These are phyloP conservation scores for Wickerhamomyces xylosicus DNA, from an alignment of 805 yeast genomes.

Conservation along the genomic window DNA sequence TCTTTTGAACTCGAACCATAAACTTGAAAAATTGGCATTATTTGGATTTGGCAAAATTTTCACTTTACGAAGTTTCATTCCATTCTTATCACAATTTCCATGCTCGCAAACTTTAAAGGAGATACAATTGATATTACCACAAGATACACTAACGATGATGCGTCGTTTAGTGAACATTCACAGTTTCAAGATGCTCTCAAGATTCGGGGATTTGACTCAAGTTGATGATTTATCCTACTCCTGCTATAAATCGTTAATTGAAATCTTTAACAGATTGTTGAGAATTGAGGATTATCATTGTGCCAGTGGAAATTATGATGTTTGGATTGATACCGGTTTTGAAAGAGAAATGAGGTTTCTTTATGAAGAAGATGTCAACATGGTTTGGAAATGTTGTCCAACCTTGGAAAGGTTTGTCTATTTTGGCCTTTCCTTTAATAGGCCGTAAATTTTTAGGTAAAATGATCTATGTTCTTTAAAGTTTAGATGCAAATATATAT, in stretches of 20 bases:
- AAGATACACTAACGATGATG: neutral
- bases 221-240: constrained; percentile 13
- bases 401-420: neutral
- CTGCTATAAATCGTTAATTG: constrained; percentile 8
- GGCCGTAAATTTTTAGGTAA: neutral
- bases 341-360: neutral
- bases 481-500: no score
- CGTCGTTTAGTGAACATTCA: constrained; percentile 4
- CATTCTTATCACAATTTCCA: neutral
- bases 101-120: neutral
- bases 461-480: neutral
- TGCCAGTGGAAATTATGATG: neutral
- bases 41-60: neutral
- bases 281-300: constrained; percentile 14
- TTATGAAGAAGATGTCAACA: neutral
- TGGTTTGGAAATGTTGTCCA: neutral
- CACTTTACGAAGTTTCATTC: neutral
- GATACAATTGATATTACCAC: neutral
- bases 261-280: constrained; percentile 9
- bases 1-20: no score
- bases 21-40: neutral
- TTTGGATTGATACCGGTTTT: neutral
- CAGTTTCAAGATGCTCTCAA: constrained; percentile 7
- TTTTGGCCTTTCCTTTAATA: neutral
- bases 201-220: constrained; percentile 4